Evolutionary conservation across 108 stramenopile species (phyloP).

Genomic region (Pseudonitzschia multistriata): DNA sequence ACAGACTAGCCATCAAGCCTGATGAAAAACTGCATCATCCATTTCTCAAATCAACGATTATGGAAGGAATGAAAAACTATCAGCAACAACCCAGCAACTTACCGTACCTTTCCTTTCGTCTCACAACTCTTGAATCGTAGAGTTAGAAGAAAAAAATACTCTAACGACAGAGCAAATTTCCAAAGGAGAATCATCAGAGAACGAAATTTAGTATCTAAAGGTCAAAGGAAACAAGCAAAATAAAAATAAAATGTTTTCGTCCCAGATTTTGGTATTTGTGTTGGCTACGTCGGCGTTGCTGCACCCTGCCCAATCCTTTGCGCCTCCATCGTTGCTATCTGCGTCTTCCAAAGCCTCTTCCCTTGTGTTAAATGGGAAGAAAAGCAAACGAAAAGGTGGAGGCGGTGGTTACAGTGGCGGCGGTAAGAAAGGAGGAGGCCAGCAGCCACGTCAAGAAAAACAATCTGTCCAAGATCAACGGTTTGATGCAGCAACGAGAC

Average conservation of each 20-base stretch:
- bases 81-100: too few relatives aligned
- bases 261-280: neutral
- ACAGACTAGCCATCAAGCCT: too few relatives aligned
- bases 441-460: constrained; percentile 69
- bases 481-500: constrained; percentile 87
- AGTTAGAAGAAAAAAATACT: too few relatives aligned
- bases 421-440: constrained; percentile 22
- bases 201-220: neutral
- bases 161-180: too few relatives aligned
- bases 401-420: constrained; percentile 26
- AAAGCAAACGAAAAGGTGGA: constrained; percentile 35
- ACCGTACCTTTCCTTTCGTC: too few relatives aligned
- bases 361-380: constrained; percentile 33
- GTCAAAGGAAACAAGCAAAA: neutral
- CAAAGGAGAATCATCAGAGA: too few relatives aligned
- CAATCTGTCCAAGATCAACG: constrained; percentile 74
- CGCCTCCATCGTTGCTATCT: neutral
- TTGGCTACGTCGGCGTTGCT: neutral
- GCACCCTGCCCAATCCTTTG: neutral
- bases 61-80: too few relatives aligned
- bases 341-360: neutral
- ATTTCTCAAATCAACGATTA: too few relatives aligned
- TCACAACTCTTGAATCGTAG: too few relatives aligned
- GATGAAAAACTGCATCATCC: too few relatives aligned
- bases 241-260: constrained; percentile 2